Evolutionary conservation across 768 basidiomycete genomes (phyloP), one percentile per base, ranked within the genome.

Genomic region (Lactarius evosmus): DNA sequence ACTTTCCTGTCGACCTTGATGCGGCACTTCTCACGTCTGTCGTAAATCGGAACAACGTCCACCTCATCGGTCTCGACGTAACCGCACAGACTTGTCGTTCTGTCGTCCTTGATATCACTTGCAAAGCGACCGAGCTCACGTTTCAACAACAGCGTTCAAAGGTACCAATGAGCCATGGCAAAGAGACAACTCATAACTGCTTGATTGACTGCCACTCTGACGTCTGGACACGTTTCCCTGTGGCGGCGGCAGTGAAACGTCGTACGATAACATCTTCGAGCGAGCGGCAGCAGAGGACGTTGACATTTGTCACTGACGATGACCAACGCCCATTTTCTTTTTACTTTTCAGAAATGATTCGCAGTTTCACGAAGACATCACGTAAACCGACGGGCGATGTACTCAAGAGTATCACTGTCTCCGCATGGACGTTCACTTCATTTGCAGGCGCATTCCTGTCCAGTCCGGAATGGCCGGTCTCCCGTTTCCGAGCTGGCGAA

Each of bases 81-180:
- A 36, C 70, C 2, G 32, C 70, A 1, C 73, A 69, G 0, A 60
- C 67, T n/a, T 80, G 78, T 59, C 70, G 68, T 32, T 87, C 85
- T 0, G 36, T 80, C 16, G 76, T 74, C 0, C 69, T 87, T 40
- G 75, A 79, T 34, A 85, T 87, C 65, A 83, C 82, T 4, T 79
- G 78, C 56, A 83, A 82, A 59, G 72, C 77, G 2, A 85, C 85
- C 1, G 83, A 86, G 58, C 85, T 83, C 65, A 78, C 74, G 56
- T 85, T 86, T 75, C 76, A 77, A 61, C 78, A 80, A 59, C 79
- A 75, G 46, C 79, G 76, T 1, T 54, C 52, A n/a, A 72, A 72
- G 7, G 61, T 58, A 8, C 53, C 69, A 17, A 59, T 69, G 32
- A 61, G 34, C 33, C 63, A 70, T 11, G 61, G 60, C 33, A 59